A percentile compares a stretch with the other conserved stretches of the same genome.
Conservation (phyloP, 768 basidiomycete genomes). For the Lentinula sp. region DNA sequence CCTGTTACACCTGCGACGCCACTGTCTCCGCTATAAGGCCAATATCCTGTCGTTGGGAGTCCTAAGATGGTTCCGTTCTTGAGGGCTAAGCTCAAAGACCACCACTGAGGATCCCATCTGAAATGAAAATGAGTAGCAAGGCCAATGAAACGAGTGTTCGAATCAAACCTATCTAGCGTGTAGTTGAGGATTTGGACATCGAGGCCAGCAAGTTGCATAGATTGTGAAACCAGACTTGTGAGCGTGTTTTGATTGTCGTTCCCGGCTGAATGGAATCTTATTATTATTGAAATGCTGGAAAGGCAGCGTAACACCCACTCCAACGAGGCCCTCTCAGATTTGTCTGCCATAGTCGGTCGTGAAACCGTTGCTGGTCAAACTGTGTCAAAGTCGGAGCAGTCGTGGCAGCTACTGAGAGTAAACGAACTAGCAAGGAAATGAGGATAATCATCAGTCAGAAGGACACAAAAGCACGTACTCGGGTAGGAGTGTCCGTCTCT, state of each 20-base stretch:
- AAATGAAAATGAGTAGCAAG: neutral
- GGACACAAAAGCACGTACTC: neutral
- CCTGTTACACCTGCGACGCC: slow-evolving; percentile 20
- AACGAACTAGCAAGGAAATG: neutral
- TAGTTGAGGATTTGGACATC: slow-evolving; percentile 18
- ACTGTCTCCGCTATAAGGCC: slow-evolving; percentile 24
- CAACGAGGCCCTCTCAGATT: slow-evolving; percentile 24
- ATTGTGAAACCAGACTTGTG: slow-evolving; percentile 16
- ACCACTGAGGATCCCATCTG: slow-evolving; percentile 27
- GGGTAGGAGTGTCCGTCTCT: neutral
- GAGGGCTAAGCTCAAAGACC: slow-evolving; percentile 23
- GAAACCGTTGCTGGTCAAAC: slow-evolving; percentile 16
- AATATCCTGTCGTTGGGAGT: slow-evolving; percentile 24
- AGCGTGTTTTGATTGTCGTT: slow-evolving; percentile 26
- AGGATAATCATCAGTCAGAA: neutral
- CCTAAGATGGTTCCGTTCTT: slow-evolving; percentile 21
- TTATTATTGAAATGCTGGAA: neutral
- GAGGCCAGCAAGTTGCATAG: slow-evolving; percentile 19
- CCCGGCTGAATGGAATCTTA: slow-evolving; percentile 14
- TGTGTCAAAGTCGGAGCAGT: slow-evolving; percentile 12
- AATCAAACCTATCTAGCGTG: slow-evolving; percentile 15
- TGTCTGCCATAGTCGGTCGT: slow-evolving; percentile 23
- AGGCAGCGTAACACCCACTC: slow-evolving; percentile 14
- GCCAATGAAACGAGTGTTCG: neutral
- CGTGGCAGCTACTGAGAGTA: neutral